Evolutionary conservation across 345 rosid genomes (phyloP).

Genomic region (Kandelia obovata): DNA sequence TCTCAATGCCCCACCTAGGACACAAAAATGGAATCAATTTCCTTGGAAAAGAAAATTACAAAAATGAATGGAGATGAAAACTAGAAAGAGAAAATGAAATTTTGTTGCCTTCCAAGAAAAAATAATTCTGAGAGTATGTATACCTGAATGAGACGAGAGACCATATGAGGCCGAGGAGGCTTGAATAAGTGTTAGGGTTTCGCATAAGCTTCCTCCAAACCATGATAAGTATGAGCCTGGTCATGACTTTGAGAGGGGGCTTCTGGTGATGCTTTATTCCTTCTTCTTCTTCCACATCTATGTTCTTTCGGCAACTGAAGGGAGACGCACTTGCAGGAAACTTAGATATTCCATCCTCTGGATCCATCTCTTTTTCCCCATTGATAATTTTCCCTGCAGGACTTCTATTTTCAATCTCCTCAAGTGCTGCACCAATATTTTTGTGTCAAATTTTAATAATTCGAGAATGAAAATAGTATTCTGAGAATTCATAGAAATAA

Average conservation of each 20-base stretch:
- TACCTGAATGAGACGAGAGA: conserved; percentile 63
- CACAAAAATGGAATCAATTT: not conserved
- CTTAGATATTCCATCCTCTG: conserved; percentile 42
- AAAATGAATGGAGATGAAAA: no score
- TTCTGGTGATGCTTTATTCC: conserved; percentile 46
- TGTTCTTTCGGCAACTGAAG: conserved; percentile 36
- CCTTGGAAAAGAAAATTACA: no score
- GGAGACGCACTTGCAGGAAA: conserved; percentile 42
- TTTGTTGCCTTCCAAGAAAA: not conserved
- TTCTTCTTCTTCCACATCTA: conserved; percentile 34
- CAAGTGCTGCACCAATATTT: conserved; percentile 46
- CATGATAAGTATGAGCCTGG: conserved; percentile 67
- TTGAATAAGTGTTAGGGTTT: conserved; percentile 73
- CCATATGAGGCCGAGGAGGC: conserved; percentile 66
- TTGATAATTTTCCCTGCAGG: conserved; percentile 44
- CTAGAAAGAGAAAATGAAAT: no score
- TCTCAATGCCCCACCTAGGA: conserved; percentile 62
- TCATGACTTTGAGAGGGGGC: conserved; percentile 77
- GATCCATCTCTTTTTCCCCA: conserved; percentile 42
- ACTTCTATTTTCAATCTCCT: conserved; percentile 59
- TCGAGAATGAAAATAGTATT: not conserved
- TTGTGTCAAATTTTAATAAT: not conserved
- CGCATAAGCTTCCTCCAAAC: conserved; percentile 74
- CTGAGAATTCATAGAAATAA: not conserved
- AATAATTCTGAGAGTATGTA: not conserved